Percentiles rank a stretch among this genome's conserved stretches.
phyloP scores from a whole-genome alignment of 2,329 filamentous ascomycete genomes.

The Tolypocladium sp. region DNA sequence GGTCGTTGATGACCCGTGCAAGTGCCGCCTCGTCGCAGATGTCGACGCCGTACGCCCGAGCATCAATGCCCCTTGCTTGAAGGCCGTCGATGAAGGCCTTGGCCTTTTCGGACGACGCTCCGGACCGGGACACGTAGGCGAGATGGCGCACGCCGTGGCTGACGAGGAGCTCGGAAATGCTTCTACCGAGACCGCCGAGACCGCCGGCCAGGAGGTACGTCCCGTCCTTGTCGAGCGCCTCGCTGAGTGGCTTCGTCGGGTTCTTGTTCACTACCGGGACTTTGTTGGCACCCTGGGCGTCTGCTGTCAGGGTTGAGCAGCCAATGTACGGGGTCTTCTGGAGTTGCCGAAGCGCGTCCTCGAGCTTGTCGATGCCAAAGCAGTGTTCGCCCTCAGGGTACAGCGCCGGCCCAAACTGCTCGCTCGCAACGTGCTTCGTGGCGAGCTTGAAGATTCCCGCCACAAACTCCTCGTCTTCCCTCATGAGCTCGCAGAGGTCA shows the following conservation, averaged over 20 bases:
- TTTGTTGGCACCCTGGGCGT: background rate
- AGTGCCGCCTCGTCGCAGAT: conserved; percentile 28
- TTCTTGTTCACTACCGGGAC: conserved; percentile 15
- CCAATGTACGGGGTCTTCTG: conserved; percentile 16
- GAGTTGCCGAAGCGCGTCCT: conserved; percentile 16
- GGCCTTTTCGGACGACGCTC: conserved; percentile 18
- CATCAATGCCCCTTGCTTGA: conserved; percentile 18
- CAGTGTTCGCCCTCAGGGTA: background rate
- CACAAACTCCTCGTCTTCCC: conserved; percentile 21
- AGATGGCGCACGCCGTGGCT: conserved; percentile 40
- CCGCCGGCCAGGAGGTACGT: conserved; percentile 50
- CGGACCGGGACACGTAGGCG: conserved; percentile 44
- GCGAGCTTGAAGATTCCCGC: conserved; percentile 16
- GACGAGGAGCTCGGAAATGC: conserved; percentile 41
- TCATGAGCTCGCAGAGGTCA: conserved; percentile 21
- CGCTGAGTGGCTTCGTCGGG: conserved; percentile 14
- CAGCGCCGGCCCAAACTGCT: background rate
- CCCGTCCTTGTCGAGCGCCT: conserved; percentile 23
- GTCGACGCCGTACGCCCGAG: conserved; percentile 27
- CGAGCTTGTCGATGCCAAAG: conserved; percentile 13
- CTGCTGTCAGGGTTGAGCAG: conserved; percentile 8
- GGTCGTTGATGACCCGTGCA: conserved; percentile 7
- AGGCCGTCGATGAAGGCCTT: conserved; percentile 24
- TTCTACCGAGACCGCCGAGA: conserved; percentile 46
- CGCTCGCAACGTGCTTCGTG: conserved; percentile 2